Percentiles rank a stretch among this genome's conserved stretches.
phyloP scores from a whole-genome alignment of 2,329 filamentous ascomycete species.

The Aspergillus eucalypticola region DNA sequence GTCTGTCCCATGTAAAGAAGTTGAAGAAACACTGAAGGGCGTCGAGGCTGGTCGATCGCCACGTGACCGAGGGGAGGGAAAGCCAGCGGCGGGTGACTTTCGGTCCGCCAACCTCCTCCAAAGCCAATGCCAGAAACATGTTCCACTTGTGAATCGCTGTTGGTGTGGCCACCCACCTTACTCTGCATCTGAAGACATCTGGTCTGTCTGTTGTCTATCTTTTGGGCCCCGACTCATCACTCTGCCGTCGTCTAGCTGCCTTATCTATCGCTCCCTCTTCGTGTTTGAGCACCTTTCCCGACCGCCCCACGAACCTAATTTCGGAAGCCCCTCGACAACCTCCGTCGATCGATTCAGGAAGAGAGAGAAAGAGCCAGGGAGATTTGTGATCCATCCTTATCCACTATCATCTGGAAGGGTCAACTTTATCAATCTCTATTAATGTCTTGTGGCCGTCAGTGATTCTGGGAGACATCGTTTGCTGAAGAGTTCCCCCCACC shows the following conservation, averaged over 20 bases:
- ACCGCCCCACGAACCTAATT: slow-evolving; percentile 33
- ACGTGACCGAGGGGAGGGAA: neutral
- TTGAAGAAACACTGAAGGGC: too few species aligned
- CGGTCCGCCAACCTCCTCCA: slow-evolving; percentile 2
- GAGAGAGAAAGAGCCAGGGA: neutral
- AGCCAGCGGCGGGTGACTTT: neutral
- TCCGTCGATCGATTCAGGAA: slow-evolving; percentile 23
- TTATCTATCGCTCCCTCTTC: neutral
- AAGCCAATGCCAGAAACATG: slow-evolving; percentile 3
- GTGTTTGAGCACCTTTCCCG: slow-evolving; percentile 5
- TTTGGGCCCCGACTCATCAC: neutral
- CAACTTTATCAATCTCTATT: neutral
- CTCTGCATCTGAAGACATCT: neutral
- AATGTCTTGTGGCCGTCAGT: neutral
- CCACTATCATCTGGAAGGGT: neutral
- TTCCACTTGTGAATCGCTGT: slow-evolving; percentile 1
- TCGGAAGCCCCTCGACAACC: slow-evolving; percentile 25
- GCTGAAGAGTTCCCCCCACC: slow-evolving; percentile 13
- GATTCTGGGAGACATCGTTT: slow-evolving; percentile 11
- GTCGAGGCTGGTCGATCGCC: neutral
- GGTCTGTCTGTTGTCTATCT: neutral
- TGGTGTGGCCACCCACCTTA: neutral
- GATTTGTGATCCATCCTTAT: neutral
- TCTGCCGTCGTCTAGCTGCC: neutral
- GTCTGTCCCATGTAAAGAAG: too few species aligned